phyloP scores from a whole-genome alignment of 1,139 yeast genomes.

The Pichia sp. region DNA sequence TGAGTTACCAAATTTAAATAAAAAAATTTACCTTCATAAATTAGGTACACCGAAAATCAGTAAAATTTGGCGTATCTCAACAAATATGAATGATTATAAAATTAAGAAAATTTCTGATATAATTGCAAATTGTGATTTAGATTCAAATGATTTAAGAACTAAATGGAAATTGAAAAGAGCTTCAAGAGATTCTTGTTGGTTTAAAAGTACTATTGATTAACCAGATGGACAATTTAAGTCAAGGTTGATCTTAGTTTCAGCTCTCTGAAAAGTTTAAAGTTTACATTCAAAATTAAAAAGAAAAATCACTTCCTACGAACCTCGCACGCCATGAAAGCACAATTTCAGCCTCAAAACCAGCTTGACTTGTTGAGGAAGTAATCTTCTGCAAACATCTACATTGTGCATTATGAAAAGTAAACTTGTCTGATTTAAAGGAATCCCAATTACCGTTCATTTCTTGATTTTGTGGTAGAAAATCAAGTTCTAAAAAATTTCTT shows the following conservation, averaged over 20 bases:
- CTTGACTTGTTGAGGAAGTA: too few species aligned
- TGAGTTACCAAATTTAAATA: slow-evolving; percentile 8
- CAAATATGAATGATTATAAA: neutral
- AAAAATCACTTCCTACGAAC: too few species aligned
- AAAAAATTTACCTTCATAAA: slow-evolving; percentile 16
- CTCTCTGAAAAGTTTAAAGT: too few species aligned
- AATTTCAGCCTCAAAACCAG: too few species aligned
- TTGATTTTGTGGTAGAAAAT: too few species aligned
- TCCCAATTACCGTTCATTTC: too few species aligned
- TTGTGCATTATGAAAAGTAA: too few species aligned
- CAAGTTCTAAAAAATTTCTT: too few species aligned
- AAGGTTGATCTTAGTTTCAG: neutral
- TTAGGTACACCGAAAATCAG: slow-evolving; percentile 26
- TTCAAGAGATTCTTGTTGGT: slow-evolving; percentile 14
- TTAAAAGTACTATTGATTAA: slow-evolving; percentile 20
- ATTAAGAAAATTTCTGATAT: neutral
- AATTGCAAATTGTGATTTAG: neutral
- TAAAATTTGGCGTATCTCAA: slow-evolving; percentile 20
- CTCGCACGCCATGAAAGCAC: too few species aligned
- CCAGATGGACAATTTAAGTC: slow-evolving; percentile 2
- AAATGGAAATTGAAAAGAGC: slow-evolving; percentile 2
- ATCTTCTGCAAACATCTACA: too few species aligned
- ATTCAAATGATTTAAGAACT: neutral
- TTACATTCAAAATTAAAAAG: too few species aligned
- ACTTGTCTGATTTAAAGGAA: too few species aligned